Base-by-base conservation (phyloP, 1,284 basidiomycete species). In the Trametes versicolor region DNA sequence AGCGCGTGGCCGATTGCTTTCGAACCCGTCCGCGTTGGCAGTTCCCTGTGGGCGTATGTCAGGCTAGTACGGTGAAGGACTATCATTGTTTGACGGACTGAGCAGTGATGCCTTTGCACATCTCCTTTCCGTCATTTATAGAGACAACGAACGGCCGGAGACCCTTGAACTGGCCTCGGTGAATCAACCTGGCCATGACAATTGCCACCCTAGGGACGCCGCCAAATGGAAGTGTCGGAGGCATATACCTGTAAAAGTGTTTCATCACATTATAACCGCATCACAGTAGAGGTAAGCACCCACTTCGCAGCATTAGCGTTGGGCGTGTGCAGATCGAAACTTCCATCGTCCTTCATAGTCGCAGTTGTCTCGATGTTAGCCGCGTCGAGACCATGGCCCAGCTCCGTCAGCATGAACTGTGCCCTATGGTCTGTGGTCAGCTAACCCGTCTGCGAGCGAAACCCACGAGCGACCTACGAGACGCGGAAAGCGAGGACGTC, bases 301-400 rank as follows among this genome's bases (percentile, higher is more conserved):
- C 50, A 72, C 71, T 72, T 72, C 0, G 53, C 58, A 8, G 77
- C 77, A 23, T 65, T 36, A 6, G 68, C 53, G 45, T 63, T 58
- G 3, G 79, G 79, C 9, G 79, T 77, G 58, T 77, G 58, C 2
- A 82, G 61, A 13, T 73, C 67, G 54, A 79, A 81, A 27, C 65
- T 67, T 3, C 78, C 80, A 19, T 71, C 64, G 0, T 64, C 49
- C 1, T 75, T 72, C 23, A 75, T 62, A 1, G 72, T 76, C 0
- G 77, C 80, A 4, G 75, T 78, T 0, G 80, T 81, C 67, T 81
- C 79, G 0, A 82, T 57, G 56, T 78, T 75, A 17, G 68, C 47
- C 1, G 71, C 74, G 50, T 82, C 79, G 2, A 82, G 68, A 21
- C 81, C 80, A 54, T 81, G 81, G 0, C 73, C 79, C 1, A 79